Conservation (phyloP, 352 stramenopile genomes). For the Pythium phragmitis region DNA sequence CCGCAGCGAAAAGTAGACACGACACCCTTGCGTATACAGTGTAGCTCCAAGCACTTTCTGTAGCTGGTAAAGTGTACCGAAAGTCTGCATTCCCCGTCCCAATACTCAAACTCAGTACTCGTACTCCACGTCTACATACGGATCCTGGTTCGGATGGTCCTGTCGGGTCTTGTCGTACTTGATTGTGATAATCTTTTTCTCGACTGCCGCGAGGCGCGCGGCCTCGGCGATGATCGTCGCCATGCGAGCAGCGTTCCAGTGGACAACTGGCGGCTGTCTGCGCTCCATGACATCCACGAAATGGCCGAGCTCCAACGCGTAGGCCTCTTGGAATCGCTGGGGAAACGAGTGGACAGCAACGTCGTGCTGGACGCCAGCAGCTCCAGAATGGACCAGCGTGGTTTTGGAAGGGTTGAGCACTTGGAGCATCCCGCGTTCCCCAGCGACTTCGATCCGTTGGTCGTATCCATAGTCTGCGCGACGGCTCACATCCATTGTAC, state of each 20-base stretch:
- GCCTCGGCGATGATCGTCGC: conserved; percentile 77
- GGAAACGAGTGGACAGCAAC: conserved; percentile 86
- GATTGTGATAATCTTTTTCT: conserved; percentile 68
- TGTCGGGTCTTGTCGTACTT: conserved; percentile 59
- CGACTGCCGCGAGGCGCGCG: conserved; percentile 55
- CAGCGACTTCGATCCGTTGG: conserved; percentile 90
- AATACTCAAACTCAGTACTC: conserved; percentile 14
- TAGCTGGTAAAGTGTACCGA: too few species aligned
- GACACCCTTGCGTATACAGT: background rate
- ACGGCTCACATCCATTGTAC: conserved; percentile 87
- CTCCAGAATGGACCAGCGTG: conserved; percentile 48
- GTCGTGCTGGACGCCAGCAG: conserved; percentile 51
- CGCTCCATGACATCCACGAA: conserved; percentile 71
- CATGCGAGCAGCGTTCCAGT: conserved; percentile 75
- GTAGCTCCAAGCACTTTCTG: too few species aligned
- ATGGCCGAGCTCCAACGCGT: conserved; percentile 79
- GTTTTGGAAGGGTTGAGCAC: conserved; percentile 74
- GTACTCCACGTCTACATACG: conserved; percentile 56
- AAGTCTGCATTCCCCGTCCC: too few species aligned
- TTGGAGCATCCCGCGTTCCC: conserved; percentile 69
- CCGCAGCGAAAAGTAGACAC: conserved; percentile 42
- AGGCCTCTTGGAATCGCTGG: conserved; percentile 85
- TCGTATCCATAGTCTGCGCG: conserved; percentile 91
- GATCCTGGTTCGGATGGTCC: conserved; percentile 37
- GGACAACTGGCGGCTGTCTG: conserved; percentile 41